These are phyloP conservation scores for Phialophora macrospora DNA, from an alignment of 2,329 filamentous ascomycete species.

Conservation along the genomic window DNA sequence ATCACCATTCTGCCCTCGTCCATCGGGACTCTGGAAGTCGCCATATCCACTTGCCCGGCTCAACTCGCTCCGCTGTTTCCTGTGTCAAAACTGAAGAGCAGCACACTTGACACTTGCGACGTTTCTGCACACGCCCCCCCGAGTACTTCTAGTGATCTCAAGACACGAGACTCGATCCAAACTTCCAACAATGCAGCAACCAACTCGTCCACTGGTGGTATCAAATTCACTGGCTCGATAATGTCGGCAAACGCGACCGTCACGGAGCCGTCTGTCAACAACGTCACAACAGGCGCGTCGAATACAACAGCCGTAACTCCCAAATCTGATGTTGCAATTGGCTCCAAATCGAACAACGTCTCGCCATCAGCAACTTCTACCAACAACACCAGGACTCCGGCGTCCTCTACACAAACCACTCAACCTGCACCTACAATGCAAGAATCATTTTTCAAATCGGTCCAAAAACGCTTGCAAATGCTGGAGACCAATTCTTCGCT, in stretches of 20 bases:
- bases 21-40: not conserved
- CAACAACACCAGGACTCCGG: conserved; percentile 38
- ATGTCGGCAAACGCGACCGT: not conserved
- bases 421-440: conserved; percentile 80
- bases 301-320: conserved; percentile 8
- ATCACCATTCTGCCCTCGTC: not conserved
- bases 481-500: conserved; percentile 92
- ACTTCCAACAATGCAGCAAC: conserved; percentile 1
- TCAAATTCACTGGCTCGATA: not conserved
- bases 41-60: not conserved
- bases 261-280: not conserved
- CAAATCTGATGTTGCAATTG: conserved; percentile 19
- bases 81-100: not conserved
- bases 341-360: conserved; percentile 13
- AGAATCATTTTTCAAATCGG: conserved; percentile 96
- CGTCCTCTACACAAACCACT: conserved; percentile 55
- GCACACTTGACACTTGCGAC: not conserved
- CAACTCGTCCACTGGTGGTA: not conserved
- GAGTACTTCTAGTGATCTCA: not conserved
- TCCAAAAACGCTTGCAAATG: conserved; percentile 88
- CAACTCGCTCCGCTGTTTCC: not conserved
- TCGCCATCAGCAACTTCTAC: conserved; percentile 10
- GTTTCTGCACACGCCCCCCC: not conserved
- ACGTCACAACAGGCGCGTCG: not conserved
- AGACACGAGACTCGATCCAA: not conserved